Evolutionary conservation across 768 basidiomycete species (phyloP), one percentile per base, ranked within the genome.

Genomic region (Sporobolomyces phaffii): DNA sequence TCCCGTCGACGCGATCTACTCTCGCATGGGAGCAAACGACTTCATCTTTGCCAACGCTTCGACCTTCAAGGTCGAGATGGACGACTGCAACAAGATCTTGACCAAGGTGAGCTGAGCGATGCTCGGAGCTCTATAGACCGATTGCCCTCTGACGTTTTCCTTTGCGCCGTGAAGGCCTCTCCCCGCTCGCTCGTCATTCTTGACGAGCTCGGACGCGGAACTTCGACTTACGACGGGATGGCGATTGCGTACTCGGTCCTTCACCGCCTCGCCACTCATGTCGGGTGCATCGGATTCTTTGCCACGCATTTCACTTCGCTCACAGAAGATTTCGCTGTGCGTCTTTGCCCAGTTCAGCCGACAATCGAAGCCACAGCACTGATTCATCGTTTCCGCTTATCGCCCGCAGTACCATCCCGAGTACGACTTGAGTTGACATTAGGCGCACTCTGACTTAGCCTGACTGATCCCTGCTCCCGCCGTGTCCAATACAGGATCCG

Each of bases 201-300:
- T 22, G 96, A 99, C 76, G 93, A 65, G 13, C 36, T 52, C n/a
- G 49, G 93, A 24, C 81, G 94, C 78, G 96, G 96, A 31, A 98
- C 96, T 2, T 94, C 92, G 0, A 98, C 96, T 28, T 78, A 91
- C 85, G 96, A 99, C 77, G 96, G 94, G n/a, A 91, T 97, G 90
- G 91, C 92, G 10, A 97, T 98, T 72, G 94, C 96, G 49, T 89
- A 88, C 60, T 88, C 94, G 14, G 96, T 98, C 18, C 78, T 98
- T 24, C 96, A 99, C 76, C 86, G 94, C 75, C 83, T 99, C 20
- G 91, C 96, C 1, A 96, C 93, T 0, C 90, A 90, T 73, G 92
- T 90, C 0, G 80, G 96, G 7, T 87, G 93, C 15, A 79, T 98
- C 31, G 87, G 90, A 2, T 96, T 97, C 81, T 99, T 99, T 74